A percentile compares a stretch with the other conserved stretches of the same genome.
Conservation (phyloP, 2,329 filamentous ascomycete genomes). For the Microdochium bolleyi region DNA sequence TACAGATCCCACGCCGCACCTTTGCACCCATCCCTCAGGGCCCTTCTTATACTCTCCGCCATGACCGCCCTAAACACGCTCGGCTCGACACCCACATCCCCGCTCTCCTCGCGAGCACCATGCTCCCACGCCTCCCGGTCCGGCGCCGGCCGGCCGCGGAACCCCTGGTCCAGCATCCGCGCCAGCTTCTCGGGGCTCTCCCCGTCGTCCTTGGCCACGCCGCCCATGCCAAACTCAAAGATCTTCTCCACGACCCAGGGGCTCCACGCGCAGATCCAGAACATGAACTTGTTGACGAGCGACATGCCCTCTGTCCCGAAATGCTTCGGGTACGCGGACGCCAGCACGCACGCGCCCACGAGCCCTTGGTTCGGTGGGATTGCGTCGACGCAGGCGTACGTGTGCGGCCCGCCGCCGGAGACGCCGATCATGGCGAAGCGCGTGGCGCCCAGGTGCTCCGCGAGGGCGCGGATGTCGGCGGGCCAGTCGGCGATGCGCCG, state of each 20-base stretch:
- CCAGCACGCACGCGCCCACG: conserved; percentile 7
- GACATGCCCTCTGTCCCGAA: conserved; percentile 13
- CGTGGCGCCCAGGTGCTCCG: conserved; percentile 10
- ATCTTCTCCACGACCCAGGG: conserved; percentile 6
- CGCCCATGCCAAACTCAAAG: conserved; percentile 5
- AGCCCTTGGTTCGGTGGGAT: conserved; percentile 8
- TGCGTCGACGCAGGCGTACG: conserved; percentile 11
- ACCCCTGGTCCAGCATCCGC: neutral
- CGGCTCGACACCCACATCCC: neutral
- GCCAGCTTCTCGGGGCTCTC: conserved; percentile 3
- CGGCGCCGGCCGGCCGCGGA: conserved; percentile 1
- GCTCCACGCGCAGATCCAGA: conserved; percentile 8
- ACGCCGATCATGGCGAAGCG: conserved; percentile 16
- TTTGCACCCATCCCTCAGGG: conserved; percentile 2
- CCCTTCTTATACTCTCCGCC: conserved; percentile 2
- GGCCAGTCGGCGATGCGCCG: conserved; percentile 14
- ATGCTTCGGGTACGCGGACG: conserved; percentile 9
- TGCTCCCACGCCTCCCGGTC: conserved; percentile 1
- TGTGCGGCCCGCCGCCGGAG: conserved; percentile 18
- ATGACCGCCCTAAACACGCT: conserved; percentile 1
- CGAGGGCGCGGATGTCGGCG: conserved; percentile 12
- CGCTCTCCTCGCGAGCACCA: neutral
- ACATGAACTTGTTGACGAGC: conserved; percentile 5
- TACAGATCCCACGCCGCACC: conserved; percentile 7
- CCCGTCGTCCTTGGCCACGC: conserved; percentile 1